Evolutionary conservation across 495 filamentous ascomycete species (phyloP).

Genomic region (Pyrenopolyporus hunteri): DNA sequence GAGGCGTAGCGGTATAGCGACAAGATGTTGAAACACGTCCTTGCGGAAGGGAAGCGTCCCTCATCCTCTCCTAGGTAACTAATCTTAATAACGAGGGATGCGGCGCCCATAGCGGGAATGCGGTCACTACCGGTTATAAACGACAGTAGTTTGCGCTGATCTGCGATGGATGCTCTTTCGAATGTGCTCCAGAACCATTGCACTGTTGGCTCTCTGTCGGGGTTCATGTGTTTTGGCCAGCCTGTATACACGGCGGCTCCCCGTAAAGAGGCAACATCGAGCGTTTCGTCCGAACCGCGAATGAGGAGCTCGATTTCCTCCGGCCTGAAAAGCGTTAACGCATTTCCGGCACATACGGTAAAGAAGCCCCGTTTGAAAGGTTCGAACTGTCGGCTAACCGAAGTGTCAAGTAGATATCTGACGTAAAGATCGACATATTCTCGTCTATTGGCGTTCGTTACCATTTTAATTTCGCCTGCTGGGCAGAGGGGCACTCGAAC

Average conservation of each 20-base stretch:
- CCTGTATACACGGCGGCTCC: conserved; percentile 84
- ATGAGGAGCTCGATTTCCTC: conserved; percentile 93
- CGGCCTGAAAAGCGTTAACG: conserved; percentile 85
- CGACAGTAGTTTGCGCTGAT: conserved; percentile 78
- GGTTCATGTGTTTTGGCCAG: conserved; percentile 60
- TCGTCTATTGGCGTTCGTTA: conserved; percentile 82
- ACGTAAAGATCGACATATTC: conserved; percentile 93
- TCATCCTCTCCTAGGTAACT: conserved; percentile 76
- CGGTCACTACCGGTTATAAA: conserved; percentile 96
- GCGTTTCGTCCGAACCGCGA: conserved; percentile 82
- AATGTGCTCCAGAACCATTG: conserved; percentile 93
- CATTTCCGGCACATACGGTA: conserved; percentile 90
- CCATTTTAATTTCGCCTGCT: conserved; percentile 74
- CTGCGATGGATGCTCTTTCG: conserved; percentile 63
- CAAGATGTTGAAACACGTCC: conserved; percentile 91
- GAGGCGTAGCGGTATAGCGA: conserved; percentile 74
- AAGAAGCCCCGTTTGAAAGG: conserved; percentile 96
- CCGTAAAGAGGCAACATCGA: conserved; percentile 77
- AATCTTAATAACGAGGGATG: conserved; percentile 76
- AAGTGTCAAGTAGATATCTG: conserved; percentile 77
- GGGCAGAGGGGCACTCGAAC: conserved; percentile 73
- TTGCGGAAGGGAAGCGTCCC: conserved; percentile 78
- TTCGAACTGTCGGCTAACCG: conserved; percentile 84
- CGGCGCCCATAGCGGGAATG: conserved; percentile 89
- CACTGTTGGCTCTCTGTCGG: conserved; percentile 65